Conservation (phyloP, 202 grass and related monocot species). For the Musa balbisiana region DNA sequence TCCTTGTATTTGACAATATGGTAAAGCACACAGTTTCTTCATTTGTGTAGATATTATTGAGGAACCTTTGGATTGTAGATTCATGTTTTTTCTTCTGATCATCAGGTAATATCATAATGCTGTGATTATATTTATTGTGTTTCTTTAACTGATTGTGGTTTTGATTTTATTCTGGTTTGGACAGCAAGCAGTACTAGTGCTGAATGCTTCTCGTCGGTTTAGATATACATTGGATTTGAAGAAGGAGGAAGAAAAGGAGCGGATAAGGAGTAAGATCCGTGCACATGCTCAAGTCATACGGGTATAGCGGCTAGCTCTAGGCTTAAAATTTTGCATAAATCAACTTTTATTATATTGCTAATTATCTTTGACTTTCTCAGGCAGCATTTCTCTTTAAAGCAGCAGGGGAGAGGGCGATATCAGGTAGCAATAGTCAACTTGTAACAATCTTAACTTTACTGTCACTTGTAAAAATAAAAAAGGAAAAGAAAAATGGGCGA, state of each 20-base stretch:
- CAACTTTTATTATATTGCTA: conserved; percentile 15
- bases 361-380: conserved; percentile 29
- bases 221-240: conserved; percentile 90
- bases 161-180: conserved; percentile 17
- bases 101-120: too few relatives aligned
- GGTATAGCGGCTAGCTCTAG: conserved; percentile 34
- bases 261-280: conserved; percentile 70
- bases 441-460: not conserved
- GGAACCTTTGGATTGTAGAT: too few relatives aligned
- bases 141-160: not conserved
- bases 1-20: too few relatives aligned
- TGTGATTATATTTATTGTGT: not conserved
- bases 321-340: conserved; percentile 18
- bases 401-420: conserved; percentile 38
- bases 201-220: conserved; percentile 90
- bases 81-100: too few relatives aligned
- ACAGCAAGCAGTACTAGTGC: conserved; percentile 72
- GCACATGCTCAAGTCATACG: conserved; percentile 75
- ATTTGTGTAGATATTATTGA: too few relatives aligned
- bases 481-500: not conserved
- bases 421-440: conserved; percentile 20
- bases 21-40: too few relatives aligned
- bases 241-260: conserved; percentile 69
- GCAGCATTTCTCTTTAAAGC: conserved; percentile 77
- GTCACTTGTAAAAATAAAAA: conserved; percentile 25